A percentile compares a stretch with the other conserved stretches of the same genome.
These are phyloP conservation scores for Leishmania lainsoni DNA, from an alignment of 208 protist species.

Conservation along the genomic window DNA sequence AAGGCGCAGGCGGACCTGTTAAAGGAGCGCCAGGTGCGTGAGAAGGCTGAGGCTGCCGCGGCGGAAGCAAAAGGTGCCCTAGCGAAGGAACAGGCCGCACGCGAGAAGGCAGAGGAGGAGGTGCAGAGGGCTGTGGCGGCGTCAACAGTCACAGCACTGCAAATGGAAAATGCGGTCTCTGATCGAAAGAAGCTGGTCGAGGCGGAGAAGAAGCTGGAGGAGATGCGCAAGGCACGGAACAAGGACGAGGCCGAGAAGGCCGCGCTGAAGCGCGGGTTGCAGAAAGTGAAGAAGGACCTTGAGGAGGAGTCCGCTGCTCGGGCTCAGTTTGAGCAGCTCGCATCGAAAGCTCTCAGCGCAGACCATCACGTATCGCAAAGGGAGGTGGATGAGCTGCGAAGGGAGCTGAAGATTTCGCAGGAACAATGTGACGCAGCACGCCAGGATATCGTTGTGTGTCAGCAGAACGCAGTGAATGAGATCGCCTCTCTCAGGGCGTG, in stretches of 20 bases:
- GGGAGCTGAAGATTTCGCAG: constrained; percentile 30
- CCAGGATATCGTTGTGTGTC: constrained; percentile 15
- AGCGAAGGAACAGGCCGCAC: constrained; percentile 35
- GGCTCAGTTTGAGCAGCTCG: constrained; percentile 43
- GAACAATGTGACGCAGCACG: constrained; percentile 23
- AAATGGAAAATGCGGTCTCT: constrained; percentile 17
- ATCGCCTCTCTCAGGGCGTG: constrained; percentile 50
- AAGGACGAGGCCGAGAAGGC: constrained; percentile 32
- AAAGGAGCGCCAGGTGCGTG: constrained; percentile 36
- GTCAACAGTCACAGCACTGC: background rate
- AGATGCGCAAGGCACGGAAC: constrained; percentile 35
- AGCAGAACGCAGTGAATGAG: constrained; percentile 39
- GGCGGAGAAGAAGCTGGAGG: constrained; percentile 28
- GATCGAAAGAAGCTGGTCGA: constrained; percentile 35
- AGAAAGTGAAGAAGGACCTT: constrained; percentile 29
- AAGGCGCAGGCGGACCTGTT: constrained; percentile 32
- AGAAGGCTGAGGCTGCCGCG: constrained; percentile 24
- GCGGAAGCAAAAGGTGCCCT: constrained; percentile 15
- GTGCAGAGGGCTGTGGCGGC: constrained; percentile 14
- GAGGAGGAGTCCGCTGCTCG: constrained; percentile 36
- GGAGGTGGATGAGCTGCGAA: constrained; percentile 34
- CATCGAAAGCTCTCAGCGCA: constrained; percentile 30
- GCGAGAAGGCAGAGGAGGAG: constrained; percentile 43
- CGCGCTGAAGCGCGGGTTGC: constrained; percentile 32
- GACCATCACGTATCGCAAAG: constrained; percentile 30